phyloP scores from a whole-genome alignment of 116 monocot species.

The Zostera marina region DNA sequence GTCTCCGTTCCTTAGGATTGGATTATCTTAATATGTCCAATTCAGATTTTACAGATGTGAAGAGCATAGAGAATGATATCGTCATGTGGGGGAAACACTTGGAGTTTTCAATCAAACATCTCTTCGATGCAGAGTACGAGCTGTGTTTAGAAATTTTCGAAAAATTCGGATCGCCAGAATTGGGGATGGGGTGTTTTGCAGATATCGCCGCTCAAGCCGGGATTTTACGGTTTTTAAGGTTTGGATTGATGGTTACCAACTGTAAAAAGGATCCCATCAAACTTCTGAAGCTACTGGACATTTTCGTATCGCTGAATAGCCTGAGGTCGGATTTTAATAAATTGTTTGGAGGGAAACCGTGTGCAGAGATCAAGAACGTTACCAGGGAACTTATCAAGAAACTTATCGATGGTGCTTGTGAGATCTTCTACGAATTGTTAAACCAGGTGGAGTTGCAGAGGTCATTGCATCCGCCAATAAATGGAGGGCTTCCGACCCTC shows the following conservation, averaged over 20 bases:
- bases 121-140: slow-evolving; percentile 67
- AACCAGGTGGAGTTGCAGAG: slow-evolving; percentile 86
- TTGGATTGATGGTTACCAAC: slow-evolving; percentile 42
- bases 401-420: slow-evolving; percentile 65
- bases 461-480: slow-evolving; percentile 26
- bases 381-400: slow-evolving; percentile 70
- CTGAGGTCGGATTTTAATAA: slow-evolving; percentile 69
- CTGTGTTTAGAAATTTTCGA: slow-evolving; percentile 59
- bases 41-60: slow-evolving; percentile 34
- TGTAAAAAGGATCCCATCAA: slow-evolving; percentile 87
- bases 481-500: slow-evolving; percentile 47
- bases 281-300: slow-evolving; percentile 67
- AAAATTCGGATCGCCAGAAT: slow-evolving; percentile 22
- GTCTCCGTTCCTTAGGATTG: slow-evolving; percentile 29
- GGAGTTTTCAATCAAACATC: slow-evolving; percentile 66
- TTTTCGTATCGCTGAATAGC: slow-evolving; percentile 49
- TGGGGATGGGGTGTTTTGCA: slow-evolving; percentile 48
- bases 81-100: slow-evolving; percentile 53
- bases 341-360: slow-evolving; percentile 62
- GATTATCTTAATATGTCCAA: slow-evolving; percentile 35
- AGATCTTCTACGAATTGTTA: slow-evolving; percentile 79
- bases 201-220: slow-evolving; percentile 52
- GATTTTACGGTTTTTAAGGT: slow-evolving; percentile 48
- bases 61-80: slow-evolving; percentile 39
- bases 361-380: slow-evolving; percentile 48